Evolutionary conservation across 495 filamentous ascomycete species (phyloP).

Genomic region (Wilcoxina mikolae): DNA sequence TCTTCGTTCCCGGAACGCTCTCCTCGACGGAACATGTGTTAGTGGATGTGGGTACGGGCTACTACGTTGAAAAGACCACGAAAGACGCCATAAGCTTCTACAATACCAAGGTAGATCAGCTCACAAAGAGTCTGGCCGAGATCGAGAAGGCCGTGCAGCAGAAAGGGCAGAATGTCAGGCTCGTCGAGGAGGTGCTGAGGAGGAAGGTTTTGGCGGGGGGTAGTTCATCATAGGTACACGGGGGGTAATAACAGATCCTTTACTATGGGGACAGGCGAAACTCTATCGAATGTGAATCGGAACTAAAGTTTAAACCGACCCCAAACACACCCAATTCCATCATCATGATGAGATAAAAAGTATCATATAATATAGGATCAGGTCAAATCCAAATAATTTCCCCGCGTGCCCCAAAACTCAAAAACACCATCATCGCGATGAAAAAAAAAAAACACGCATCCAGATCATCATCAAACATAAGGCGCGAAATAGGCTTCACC

Average conservation of each 20-base stretch:
- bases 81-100: constrained; percentile 75
- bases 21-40: constrained; percentile 66
- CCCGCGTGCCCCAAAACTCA: constrained; percentile 1
- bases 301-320: no score
- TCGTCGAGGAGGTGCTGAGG: constrained; percentile 72
- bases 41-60: constrained; percentile 92
- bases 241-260: no score
- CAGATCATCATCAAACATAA: not conserved
- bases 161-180: constrained; percentile 67
- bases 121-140: constrained; percentile 64
- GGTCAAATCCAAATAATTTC: no score
- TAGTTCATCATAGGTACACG: not conserved
- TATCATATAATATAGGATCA: no score
- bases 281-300: no score
- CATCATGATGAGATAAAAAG: no score
- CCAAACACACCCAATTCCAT: no score
- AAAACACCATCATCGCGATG: not conserved
- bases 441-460: not conserved
- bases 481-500: not conserved
- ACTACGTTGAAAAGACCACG: constrained; percentile 85
- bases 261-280: no score
- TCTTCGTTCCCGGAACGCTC: constrained; percentile 79
- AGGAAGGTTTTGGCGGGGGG: not conserved
- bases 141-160: constrained; percentile 72
- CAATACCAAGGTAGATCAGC: constrained; percentile 61